A percentile compares a stretch with the other conserved stretches of the same genome.
Conservation (phyloP, 495 filamentous ascomycete genomes). For the Penicillium malachiteum region DNA sequence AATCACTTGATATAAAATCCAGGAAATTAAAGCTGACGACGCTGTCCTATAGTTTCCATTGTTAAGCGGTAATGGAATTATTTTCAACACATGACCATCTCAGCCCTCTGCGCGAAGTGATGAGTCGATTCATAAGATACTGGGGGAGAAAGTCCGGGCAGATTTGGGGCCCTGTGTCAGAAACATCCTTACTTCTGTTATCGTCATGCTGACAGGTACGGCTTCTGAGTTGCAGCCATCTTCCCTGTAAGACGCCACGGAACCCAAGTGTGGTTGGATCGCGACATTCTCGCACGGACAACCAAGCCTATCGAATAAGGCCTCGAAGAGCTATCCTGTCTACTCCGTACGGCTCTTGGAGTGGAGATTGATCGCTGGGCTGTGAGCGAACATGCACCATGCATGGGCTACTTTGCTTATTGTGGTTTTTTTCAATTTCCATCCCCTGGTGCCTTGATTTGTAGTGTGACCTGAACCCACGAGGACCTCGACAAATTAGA, state of each 20-base stretch:
- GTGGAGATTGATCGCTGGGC: slow-evolving; percentile 25
- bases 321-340: slow-evolving; percentile 12
- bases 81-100: slow-evolving; percentile 20
- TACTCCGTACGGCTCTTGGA: slow-evolving; percentile 16
- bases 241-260: slow-evolving; percentile 33
- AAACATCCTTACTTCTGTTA: slow-evolving; percentile 8
- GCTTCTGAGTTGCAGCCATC: slow-evolving; percentile 20
- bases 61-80: slow-evolving; percentile 73
- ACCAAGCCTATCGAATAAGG: slow-evolving; percentile 27
- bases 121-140: slow-evolving; percentile 30
- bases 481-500: slow-evolving; percentile 16
- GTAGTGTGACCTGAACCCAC: slow-evolving; percentile 10
- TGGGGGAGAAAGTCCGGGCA: slow-evolving; percentile 17
- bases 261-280: slow-evolving; percentile 29
- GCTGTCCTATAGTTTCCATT: slow-evolving; percentile 73
- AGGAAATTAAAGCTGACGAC: slow-evolving; percentile 4
- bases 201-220: slow-evolving; percentile 27
- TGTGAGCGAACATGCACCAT: slow-evolving; percentile 18
- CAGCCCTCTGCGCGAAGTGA: slow-evolving; percentile 30
- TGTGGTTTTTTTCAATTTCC: slow-evolving; percentile 15
- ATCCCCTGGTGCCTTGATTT: slow-evolving; percentile 6
- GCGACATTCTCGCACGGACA: slow-evolving; percentile 37
- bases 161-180: slow-evolving; percentile 25
- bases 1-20: background rate
- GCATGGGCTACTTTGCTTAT: slow-evolving; percentile 20